A percentile compares a stretch with the other conserved stretches of the same genome.
Evolutionary conservation across 805 yeast species (phyloP).

Genomic region (Kregervanrija pseudodelftensis): DNA sequence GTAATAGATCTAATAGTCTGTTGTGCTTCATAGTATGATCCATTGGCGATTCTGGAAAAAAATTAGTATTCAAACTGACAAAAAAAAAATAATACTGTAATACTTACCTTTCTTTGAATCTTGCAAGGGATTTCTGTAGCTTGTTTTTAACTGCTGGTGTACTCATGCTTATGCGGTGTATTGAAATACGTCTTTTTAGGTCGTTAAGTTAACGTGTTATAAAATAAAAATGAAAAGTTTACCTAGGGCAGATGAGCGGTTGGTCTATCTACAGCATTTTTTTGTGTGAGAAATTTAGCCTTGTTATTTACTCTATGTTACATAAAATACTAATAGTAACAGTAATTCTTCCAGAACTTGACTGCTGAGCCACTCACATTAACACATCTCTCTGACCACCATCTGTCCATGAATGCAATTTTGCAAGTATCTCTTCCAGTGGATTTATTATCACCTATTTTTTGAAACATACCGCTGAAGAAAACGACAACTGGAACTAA

Average conservation of each 20-base stretch:
- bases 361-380: conserved; percentile 2
- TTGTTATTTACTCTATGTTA: neutral
- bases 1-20: conserved; percentile 88
- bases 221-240: neutral
- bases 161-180: conserved; percentile 12
- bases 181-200: neutral
- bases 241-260: conserved; percentile 1
- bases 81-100: no score
- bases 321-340: neutral
- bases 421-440: conserved; percentile 7
- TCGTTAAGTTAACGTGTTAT: neutral
- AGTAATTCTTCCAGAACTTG: conserved; percentile 1
- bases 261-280: neutral
- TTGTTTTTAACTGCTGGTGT: conserved; percentile 28
- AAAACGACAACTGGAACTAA: conserved; percentile 18
- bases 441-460: conserved; percentile 3
- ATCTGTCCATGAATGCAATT: conserved; percentile 17
- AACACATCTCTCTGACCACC: neutral
- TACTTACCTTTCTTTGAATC: conserved; percentile 46
- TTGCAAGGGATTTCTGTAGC: conserved; percentile 49
- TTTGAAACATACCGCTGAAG: conserved; percentile 29
- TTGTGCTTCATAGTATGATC: conserved; percentile 90
- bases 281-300: neutral
- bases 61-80: neutral
- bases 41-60: conserved; percentile 48